These are phyloP conservation scores for Collybia nuda DNA, from an alignment of 768 basidiomycete species.

Conservation along the genomic window DNA sequence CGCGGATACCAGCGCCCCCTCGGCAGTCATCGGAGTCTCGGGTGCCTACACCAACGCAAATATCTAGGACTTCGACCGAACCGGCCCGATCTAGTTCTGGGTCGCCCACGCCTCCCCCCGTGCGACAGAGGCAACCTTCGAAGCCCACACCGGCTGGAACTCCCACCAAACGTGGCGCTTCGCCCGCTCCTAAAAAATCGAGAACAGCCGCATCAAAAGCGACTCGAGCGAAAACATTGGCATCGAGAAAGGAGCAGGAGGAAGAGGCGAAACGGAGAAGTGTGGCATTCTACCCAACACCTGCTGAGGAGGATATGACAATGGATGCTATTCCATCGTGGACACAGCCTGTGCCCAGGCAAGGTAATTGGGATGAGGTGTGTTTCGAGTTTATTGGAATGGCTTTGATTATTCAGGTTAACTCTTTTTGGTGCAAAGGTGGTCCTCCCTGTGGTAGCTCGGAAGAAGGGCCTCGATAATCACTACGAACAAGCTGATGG, in stretches of 20 bases:
- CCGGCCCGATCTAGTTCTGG: conserved; percentile 34
- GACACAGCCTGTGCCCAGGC: conserved; percentile 69
- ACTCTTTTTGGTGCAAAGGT: conserved; percentile 44
- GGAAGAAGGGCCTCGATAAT: conserved; percentile 76
- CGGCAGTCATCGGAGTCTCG: conserved; percentile 48
- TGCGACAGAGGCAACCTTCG: conserved; percentile 27
- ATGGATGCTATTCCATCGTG: conserved; percentile 79
- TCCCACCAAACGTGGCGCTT: conserved; percentile 29
- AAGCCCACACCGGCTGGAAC: conserved; percentile 23
- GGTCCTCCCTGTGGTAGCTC: conserved; percentile 80
- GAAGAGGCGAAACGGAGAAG: conserved; percentile 52
- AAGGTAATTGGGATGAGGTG: conserved; percentile 85
- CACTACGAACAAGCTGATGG: conserved; percentile 71
- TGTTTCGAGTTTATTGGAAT: conserved; percentile 27
- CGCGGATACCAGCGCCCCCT: conserved; percentile 41
- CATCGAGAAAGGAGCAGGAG: conserved; percentile 33
- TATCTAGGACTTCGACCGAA: conserved; percentile 35
- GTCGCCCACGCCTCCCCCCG: conserved; percentile 21
- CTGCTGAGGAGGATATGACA: conserved; percentile 46
- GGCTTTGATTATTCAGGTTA: conserved; percentile 4
- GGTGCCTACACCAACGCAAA: conserved; percentile 40
- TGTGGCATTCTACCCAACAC: conserved; percentile 68
- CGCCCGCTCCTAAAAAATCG: conserved; percentile 27
- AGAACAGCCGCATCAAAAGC: conserved; percentile 30
- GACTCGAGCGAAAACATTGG: conserved; percentile 39